Percentiles rank a stretch among this genome's conserved stretches.
Evolutionary conservation across 2,329 filamentous ascomycete species (phyloP).

Genomic region (Diaporthe sp.): DNA sequence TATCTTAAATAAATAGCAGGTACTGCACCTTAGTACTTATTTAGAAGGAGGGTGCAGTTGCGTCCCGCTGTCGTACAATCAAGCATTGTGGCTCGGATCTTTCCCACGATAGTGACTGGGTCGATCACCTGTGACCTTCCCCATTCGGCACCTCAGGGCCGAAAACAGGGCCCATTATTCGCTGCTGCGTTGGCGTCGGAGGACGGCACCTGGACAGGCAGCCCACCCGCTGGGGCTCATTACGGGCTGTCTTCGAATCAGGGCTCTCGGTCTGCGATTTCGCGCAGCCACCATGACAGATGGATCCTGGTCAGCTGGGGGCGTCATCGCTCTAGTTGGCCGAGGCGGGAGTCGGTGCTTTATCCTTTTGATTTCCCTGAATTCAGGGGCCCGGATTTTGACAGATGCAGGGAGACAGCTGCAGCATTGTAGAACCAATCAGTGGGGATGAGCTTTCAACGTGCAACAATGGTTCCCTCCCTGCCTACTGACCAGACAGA

Average conservation of each 20-base stretch:
- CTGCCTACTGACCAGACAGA: too few relatives aligned
- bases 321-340: background rate
- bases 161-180: conserved; percentile 20
- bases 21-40: background rate
- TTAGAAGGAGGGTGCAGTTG: background rate
- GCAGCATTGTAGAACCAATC: conserved; percentile 20
- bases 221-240: conserved; percentile 18
- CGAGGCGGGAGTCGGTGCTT: background rate
- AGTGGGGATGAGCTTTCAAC: background rate
- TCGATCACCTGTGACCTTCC: conserved; percentile 34
- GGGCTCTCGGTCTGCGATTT: background rate
- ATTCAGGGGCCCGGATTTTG: background rate
- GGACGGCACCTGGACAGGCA: background rate
- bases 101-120: conserved; percentile 7
- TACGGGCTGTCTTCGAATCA: conserved; percentile 28
- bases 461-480: conserved; percentile 4
- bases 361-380: conserved; percentile 14
- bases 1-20: background rate
- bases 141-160: conserved; percentile 32
- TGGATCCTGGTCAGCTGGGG: conserved; percentile 16
- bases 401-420: background rate
- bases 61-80: conserved; percentile 17
- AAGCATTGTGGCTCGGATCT: conserved; percentile 3
- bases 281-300: background rate
- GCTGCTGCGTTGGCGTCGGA: conserved; percentile 10